phyloP scores from a whole-genome alignment of 345 rosid species.

The Murraya koenigii region DNA sequence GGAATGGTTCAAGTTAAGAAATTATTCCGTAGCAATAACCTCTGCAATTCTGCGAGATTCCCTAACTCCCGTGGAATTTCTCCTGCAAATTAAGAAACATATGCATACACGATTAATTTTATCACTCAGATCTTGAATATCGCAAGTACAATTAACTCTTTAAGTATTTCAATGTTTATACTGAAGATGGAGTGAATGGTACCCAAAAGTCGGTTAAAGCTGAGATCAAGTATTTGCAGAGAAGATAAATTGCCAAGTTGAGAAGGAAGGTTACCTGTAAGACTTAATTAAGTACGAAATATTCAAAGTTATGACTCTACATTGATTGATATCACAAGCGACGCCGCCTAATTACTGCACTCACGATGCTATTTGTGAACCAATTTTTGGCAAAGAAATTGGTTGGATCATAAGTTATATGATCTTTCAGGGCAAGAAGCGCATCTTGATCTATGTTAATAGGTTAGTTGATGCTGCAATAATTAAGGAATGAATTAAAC shows the following conservation, averaged over 20 bases:
- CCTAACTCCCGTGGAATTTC: too few species aligned
- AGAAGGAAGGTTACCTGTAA: constrained; percentile 14
- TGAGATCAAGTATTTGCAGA: neutral
- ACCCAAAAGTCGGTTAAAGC: neutral
- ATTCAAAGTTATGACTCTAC: neutral
- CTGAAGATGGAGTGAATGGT: neutral
- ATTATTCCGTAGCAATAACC: too few species aligned
- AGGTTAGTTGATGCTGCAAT: neutral
- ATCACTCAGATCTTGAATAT: too few species aligned
- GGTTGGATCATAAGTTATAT: too few species aligned
- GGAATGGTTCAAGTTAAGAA: too few species aligned
- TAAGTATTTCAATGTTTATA: neutral
- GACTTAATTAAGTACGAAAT: constrained; percentile 15
- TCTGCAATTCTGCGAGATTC: too few species aligned
- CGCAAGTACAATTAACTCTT: too few species aligned
- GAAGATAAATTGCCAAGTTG: neutral
- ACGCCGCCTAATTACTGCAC: too few species aligned
- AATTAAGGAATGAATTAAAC: neutral
- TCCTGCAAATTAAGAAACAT: too few species aligned
- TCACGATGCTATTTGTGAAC: neutral
- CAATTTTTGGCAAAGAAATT: neutral
- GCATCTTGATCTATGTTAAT: too few species aligned
- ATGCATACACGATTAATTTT: too few species aligned
- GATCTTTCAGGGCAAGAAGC: too few species aligned
- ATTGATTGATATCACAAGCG: neutral